These are phyloP conservation scores for Colletotrichum nymphaeae DNA, from an alignment of 2,329 filamentous ascomycete species.

Conservation along the genomic window DNA sequence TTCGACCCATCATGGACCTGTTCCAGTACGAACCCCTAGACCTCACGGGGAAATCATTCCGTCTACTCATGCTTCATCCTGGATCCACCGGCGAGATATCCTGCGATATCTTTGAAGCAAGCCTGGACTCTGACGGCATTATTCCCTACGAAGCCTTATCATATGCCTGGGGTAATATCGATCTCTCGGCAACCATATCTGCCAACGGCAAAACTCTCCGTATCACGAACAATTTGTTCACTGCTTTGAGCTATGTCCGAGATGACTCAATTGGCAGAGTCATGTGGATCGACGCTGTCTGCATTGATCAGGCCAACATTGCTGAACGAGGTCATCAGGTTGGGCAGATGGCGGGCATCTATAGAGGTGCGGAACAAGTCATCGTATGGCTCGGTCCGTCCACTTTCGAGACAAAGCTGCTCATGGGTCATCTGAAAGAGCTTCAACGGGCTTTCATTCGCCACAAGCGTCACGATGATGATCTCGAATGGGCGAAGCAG, in stretches of 20 bases:
- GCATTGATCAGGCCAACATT: background rate
- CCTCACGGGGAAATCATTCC: background rate
- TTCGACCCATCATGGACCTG: background rate
- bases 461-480: too few relatives aligned
- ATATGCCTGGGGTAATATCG: background rate
- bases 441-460: too few relatives aligned
- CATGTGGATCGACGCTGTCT: constrained; percentile 3
- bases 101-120: constrained; percentile 9
- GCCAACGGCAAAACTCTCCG: background rate
- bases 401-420: background rate
- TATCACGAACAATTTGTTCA: background rate
- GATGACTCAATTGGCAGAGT: background rate
- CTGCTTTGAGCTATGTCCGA: background rate
- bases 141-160: background rate
- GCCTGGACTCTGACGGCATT: background rate
- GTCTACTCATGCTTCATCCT: constrained; percentile 2
- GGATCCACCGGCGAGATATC: background rate
- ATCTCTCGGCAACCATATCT: background rate
- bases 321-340: background rate
- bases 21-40: constrained; percentile 10
- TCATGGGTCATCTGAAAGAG: too few relatives aligned
- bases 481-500: too few relatives aligned
- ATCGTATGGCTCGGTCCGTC: constrained; percentile 23
- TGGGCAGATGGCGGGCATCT: background rate
- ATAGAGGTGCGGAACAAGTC: constrained; percentile 1